Percentiles rank a stretch among this genome's conserved stretches.
Conservation (phyloP, 1,284 basidiomycete species). For the Meira nashicola region DNA sequence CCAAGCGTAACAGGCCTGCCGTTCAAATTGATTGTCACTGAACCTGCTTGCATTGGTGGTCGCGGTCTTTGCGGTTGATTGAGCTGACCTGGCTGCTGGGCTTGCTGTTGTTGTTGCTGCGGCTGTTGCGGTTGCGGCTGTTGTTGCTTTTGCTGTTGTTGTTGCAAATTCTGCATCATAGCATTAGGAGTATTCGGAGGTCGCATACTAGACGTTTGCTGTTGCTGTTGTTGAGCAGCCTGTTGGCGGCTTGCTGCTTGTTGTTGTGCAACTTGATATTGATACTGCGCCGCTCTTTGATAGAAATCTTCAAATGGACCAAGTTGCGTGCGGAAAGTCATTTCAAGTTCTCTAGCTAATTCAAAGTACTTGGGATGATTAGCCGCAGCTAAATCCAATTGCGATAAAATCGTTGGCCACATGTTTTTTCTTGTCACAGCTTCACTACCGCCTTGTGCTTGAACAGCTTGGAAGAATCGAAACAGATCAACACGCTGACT, state of each 20-base stretch:
- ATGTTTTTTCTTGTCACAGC: conserved; percentile 36
- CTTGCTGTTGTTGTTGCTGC: conserved; percentile 14
- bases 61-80: conserved; percentile 6
- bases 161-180: neutral
- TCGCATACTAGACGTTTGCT: conserved; percentile 6
- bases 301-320: conserved; percentile 46
- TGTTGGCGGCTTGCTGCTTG: neutral
- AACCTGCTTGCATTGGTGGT: neutral
- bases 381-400: conserved; percentile 34
- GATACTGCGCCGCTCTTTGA: conserved; percentile 20
- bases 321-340: conserved; percentile 37
- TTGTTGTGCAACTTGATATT: conserved; percentile 2
- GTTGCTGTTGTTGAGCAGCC: conserved; percentile 10
- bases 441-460: conserved; percentile 44
- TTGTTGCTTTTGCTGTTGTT: conserved; percentile 17
- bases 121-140: conserved; percentile 18
- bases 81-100: neutral
- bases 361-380: conserved; percentile 34
- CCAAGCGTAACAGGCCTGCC: conserved; percentile 1
- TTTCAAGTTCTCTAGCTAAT: conserved; percentile 30
- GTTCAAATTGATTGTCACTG: conserved; percentile 3
- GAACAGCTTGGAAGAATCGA: conserved; percentile 42
- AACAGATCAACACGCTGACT: conserved; percentile 42
- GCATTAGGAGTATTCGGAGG: neutral
- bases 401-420: conserved; percentile 40